Evolutionary conservation across 441 rosid species (phyloP).

Genomic region (Populus trichocarpa): DNA sequence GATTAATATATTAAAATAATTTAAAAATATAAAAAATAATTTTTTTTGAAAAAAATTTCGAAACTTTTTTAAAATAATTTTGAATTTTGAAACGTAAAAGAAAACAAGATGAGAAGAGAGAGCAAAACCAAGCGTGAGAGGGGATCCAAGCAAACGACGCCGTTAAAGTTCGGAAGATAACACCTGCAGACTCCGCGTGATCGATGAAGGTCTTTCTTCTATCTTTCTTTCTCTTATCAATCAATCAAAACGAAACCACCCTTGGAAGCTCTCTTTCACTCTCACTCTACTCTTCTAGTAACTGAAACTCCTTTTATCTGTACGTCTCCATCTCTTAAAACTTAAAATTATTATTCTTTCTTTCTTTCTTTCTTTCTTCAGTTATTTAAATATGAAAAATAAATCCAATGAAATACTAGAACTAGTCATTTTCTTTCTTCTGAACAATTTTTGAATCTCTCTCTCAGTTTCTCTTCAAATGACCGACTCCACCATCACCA

Average conservation of each 20-base stretch:
- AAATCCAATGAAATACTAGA: not conserved
- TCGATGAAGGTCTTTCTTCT: not conserved
- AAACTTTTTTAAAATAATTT: too few species aligned
- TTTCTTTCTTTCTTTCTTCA: too few species aligned
- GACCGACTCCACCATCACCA: slow-evolving; percentile 34
- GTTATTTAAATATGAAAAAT: too few species aligned
- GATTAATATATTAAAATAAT: too few species aligned
- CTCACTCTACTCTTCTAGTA: not conserved
- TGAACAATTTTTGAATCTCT: not conserved
- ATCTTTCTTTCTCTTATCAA: not conserved
- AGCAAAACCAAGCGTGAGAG: not conserved
- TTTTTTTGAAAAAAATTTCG: too few species aligned
- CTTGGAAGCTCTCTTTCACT: not conserved
- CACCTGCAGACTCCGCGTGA: not conserved
- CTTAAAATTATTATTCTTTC: not conserved
- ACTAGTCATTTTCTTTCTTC: not conserved
- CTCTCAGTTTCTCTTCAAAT: slow-evolving; percentile 25
- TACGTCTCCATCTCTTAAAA: not conserved
- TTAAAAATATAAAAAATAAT: too few species aligned
- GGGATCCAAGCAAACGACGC: not conserved
- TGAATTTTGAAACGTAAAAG: too few species aligned
- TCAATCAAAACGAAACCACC: not conserved
- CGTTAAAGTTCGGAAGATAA: not conserved
- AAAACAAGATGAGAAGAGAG: too few species aligned
- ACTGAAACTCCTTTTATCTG: not conserved